phyloP scores from a whole-genome alignment of 2,329 filamentous ascomycete genomes.

The Cercospora berteroae region DNA sequence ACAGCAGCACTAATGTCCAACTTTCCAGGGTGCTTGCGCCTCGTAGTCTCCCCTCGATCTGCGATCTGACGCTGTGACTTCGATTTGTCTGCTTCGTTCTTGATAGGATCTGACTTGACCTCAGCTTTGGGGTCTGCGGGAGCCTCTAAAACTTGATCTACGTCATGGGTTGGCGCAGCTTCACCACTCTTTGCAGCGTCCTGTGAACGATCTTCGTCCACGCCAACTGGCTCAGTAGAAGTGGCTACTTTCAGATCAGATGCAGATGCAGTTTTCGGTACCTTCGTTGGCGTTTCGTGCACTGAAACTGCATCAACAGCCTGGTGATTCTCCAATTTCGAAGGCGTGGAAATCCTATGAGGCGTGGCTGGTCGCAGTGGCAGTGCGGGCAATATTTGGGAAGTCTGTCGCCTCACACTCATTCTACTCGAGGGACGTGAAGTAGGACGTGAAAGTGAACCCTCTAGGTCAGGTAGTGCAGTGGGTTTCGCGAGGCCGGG shows the following conservation, averaged over 20 bases:
- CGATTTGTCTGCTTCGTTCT: constrained; percentile 11
- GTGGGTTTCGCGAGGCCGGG: constrained; percentile 43
- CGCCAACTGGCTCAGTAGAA: background rate
- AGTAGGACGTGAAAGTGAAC: constrained; percentile 29
- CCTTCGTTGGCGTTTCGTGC: constrained; percentile 28
- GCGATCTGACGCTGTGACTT: constrained; percentile 22
- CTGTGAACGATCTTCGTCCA: background rate
- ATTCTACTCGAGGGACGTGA: constrained; percentile 38
- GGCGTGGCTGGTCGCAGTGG: constrained; percentile 44
- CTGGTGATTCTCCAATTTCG: constrained; percentile 26
- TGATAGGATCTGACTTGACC: background rate
- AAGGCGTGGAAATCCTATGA: constrained; percentile 34
- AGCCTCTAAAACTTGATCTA: background rate
- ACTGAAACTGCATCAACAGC: constrained; percentile 16
- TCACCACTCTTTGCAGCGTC: background rate
- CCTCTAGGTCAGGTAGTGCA: constrained; percentile 31
- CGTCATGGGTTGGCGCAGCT: background rate
- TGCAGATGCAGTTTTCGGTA: constrained; percentile 14
- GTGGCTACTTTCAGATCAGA: constrained; percentile 22
- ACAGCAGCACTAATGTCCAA: constrained; percentile 48
- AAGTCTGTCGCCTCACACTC: constrained; percentile 33
- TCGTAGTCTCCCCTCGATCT: constrained; percentile 26
- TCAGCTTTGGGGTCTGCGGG: background rate
- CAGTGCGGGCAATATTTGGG: constrained; percentile 40
- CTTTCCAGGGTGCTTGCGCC: constrained; percentile 47